These are phyloP conservation scores for Neurospora hispaniola DNA, from an alignment of 495 filamentous ascomycete species.

Conservation along the genomic window DNA sequence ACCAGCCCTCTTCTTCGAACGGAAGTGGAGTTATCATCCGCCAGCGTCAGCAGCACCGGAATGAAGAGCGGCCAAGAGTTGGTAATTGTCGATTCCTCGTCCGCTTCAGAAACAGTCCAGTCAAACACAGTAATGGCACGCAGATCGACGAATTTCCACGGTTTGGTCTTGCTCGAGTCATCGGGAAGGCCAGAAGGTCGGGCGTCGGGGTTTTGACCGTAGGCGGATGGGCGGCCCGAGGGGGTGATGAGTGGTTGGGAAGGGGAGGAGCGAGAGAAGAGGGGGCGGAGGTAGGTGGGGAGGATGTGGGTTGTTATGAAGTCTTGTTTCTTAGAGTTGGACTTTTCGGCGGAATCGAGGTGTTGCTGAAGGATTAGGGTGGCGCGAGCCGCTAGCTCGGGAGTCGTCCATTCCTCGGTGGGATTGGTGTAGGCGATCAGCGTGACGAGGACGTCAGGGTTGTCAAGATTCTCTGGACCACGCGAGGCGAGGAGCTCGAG, in stretches of 20 bases:
- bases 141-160: conserved; percentile 61
- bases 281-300: conserved; percentile 46
- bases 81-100: conserved; percentile 20
- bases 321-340: conserved; percentile 6
- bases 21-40: conserved; percentile 53
- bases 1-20: conserved; percentile 51
- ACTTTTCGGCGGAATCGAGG: conserved; percentile 9
- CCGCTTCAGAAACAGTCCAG: conserved; percentile 50
- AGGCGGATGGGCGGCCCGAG: conserved; percentile 35
- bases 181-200: conserved; percentile 28
- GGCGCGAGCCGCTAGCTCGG: conserved; percentile 21
- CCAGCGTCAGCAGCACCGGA: conserved; percentile 70
- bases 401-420: conserved; percentile 45
- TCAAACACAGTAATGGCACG: conserved; percentile 53
- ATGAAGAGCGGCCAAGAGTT: conserved; percentile 66
- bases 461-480: background rate
- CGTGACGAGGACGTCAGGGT: conserved; percentile 16
- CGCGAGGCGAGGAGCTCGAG: conserved; percentile 6
- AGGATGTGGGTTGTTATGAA: conserved; percentile 48
- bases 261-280: conserved; percentile 55
- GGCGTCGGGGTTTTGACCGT: conserved; percentile 6
- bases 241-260: conserved; percentile 42
- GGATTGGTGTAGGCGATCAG: conserved; percentile 37
- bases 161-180: conserved; percentile 46
- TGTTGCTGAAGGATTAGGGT: conserved; percentile 32